Base-by-base conservation (phyloP, 176 grass and related monocot genomes). In the Tillandsia fasciculata region DNA sequence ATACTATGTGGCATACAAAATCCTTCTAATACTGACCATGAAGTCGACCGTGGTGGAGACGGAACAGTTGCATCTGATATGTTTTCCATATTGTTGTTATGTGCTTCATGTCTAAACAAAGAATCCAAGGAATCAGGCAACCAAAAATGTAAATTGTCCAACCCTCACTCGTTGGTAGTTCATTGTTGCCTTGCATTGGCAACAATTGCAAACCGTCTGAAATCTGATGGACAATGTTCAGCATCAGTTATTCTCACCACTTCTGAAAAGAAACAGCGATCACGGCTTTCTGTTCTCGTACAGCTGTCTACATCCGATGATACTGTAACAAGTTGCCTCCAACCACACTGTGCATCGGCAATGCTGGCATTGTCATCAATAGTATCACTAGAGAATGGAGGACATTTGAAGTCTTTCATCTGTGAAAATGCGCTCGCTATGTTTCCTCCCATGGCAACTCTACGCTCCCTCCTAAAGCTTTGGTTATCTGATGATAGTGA, bases 381-480 rank as follows among this genome's bases (percentile, higher is more conserved):
- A 80, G 61, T 91, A 71, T 85, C 89, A 18, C 82, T 91, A 79
- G 89, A 91, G 80, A 85, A 75, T 85, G 79, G 82, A 49, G 61
- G 69, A 13, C 79, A 82, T 50, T 59, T 57, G 6, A 91, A 80
- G 72, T 78, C 83, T 72, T 81, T 79, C 69, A 77, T 87, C 53
- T 87, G 76, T 87, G 89, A 91, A 83, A 79, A 72, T 2, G 76
- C 89, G 24, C 79, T 91, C 68, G 84, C 82, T 75, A 77, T 97
- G 54, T 97, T 97, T 64, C 93, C 93, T 77, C 89, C 84, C 50
- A 97, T 92, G 93, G 86, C 84, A 64, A 97, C 93, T 69, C 53
- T 97, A 10, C 89, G 88, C 12, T 90, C 84, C 11, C 74, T 90
- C 15, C 69, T 97, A 58, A 90, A 89, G 72, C 79, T 97, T 72